These are phyloP conservation scores for Schwanniomyces polymorphus DNA, from an alignment of 805 yeast genomes.

Conservation along the genomic window DNA sequence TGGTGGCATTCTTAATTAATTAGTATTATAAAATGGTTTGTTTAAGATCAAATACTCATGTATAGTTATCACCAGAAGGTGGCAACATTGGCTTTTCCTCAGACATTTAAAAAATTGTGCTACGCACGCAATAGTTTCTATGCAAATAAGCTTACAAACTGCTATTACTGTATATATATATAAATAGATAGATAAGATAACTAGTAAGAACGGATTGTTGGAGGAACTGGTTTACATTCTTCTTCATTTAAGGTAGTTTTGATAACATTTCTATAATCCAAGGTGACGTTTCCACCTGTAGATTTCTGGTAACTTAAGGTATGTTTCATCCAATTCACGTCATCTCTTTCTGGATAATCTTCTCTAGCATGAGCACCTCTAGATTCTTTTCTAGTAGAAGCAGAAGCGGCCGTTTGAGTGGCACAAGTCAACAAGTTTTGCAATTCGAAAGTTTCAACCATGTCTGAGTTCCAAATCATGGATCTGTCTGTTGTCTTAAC, in stretches of 20 bases:
- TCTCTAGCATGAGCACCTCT: constrained; percentile 99
- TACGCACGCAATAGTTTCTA: neutral
- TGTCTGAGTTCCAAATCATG: constrained; percentile 98
- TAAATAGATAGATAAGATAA: neutral
- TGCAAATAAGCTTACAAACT: neutral
- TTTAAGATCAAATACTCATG: neutral
- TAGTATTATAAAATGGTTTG: neutral
- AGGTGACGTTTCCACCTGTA: constrained; percentile 67
- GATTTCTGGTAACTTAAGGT: constrained; percentile 85
- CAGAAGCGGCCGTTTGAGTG: constrained; percentile 89
- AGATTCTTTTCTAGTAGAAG: constrained; percentile 93
- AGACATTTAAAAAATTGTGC: neutral
- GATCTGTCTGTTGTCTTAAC: constrained; percentile 92
- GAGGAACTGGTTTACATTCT: constrained; percentile 96
- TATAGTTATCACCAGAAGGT: neutral
- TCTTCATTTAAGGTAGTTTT: constrained; percentile 80
- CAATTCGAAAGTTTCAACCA: constrained; percentile 92
- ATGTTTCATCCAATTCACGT: constrained; percentile 96
- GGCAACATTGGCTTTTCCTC: neutral
- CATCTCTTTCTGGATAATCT: constrained; percentile 95
- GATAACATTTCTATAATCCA: constrained; percentile 85
- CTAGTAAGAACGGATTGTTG: constrained; percentile 92
- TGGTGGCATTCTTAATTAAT: constrained; percentile 68
- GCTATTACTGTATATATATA: neutral
- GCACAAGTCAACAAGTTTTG: constrained; percentile 97